Conservation (phyloP, 768 basidiomycete genomes). For the Lyophyllum decastes region DNA sequence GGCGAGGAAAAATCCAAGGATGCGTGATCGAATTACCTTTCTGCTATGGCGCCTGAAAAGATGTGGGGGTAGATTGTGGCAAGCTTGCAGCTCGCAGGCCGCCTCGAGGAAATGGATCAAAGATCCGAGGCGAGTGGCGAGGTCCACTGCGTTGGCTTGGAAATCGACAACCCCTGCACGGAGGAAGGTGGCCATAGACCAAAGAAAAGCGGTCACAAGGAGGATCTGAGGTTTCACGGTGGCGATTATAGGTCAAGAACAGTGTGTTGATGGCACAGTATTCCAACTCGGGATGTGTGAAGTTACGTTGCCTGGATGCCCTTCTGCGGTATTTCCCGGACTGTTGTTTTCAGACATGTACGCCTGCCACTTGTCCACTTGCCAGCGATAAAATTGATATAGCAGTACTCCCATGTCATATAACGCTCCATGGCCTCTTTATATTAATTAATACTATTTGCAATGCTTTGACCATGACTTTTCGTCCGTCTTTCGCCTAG, state of each 20-base stretch:
- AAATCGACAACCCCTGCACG: slow-evolving; percentile 19
- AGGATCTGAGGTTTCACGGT: slow-evolving; percentile 12
- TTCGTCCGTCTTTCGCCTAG: slow-evolving; percentile 9
- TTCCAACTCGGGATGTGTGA: slow-evolving; percentile 15
- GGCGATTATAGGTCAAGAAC: slow-evolving; percentile 10
- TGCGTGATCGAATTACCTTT: slow-evolving; percentile 28
- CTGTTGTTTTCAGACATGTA: slow-evolving; percentile 26
- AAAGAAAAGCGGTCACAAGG: slow-evolving; percentile 6
- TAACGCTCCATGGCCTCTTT: background rate
- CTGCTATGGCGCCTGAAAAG: slow-evolving; percentile 30
- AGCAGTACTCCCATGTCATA: background rate
- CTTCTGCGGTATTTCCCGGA: slow-evolving; percentile 34
- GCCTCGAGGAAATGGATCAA: slow-evolving; percentile 33
- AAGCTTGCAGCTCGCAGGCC: slow-evolving; percentile 27
- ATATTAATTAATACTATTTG: background rate
- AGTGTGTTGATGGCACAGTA: slow-evolving; percentile 15
- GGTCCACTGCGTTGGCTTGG: slow-evolving; percentile 24
- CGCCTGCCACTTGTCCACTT: slow-evolving; percentile 4
- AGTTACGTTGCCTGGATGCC: slow-evolving; percentile 12
- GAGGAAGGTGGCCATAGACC: slow-evolving; percentile 9
- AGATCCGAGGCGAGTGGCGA: slow-evolving; percentile 29
- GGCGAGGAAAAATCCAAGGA: slow-evolving; percentile 1
- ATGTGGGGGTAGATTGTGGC: slow-evolving; percentile 17
- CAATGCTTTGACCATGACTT: slow-evolving; percentile 8
- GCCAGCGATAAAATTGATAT: background rate